Conservation (phyloP, 306 rosid genomes). For the Canavalia ensiformis region DNA sequence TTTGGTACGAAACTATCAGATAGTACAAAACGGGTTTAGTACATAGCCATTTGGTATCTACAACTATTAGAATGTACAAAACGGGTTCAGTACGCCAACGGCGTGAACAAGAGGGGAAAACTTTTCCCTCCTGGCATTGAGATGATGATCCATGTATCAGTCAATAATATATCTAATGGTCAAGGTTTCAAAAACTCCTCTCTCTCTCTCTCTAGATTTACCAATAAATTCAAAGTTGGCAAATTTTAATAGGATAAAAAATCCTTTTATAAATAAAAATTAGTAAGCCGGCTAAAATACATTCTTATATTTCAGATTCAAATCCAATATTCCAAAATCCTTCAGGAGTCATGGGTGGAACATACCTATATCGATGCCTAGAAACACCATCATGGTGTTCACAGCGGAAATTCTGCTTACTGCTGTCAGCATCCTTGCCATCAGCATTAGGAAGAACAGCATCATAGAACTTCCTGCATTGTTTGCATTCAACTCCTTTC, state of each 20-base stretch:
- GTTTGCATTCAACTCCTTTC: conserved; percentile 95
- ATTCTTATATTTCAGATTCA: conserved; percentile 80
- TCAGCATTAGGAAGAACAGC: conserved; percentile 81
- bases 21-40: background rate
- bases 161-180: background rate
- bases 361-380: conserved; percentile 91
- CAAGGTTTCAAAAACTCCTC: conserved; percentile 3
- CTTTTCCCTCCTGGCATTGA: conserved; percentile 29
- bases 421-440: conserved; percentile 52
- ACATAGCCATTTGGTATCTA: background rate
- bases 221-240: conserved; percentile 20
- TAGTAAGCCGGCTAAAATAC: background rate
- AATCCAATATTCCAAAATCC: conserved; percentile 99
- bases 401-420: conserved; percentile 68
- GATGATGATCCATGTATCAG: background rate
- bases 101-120: conserved; percentile 14
- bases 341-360: conserved; percentile 95
- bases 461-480: conserved; percentile 89
- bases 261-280: conserved; percentile 35
- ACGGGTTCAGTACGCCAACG: conserved; percentile 22
- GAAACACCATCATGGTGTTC: conserved; percentile 98
- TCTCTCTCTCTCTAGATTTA: conserved; percentile 5
- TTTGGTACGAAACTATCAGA: too few species aligned
- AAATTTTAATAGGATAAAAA: conserved; percentile 19
- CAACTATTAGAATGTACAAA: background rate